Base-by-base conservation (phyloP, 305 asterid genomes). In the Solanum aculeatissimum region DNA sequence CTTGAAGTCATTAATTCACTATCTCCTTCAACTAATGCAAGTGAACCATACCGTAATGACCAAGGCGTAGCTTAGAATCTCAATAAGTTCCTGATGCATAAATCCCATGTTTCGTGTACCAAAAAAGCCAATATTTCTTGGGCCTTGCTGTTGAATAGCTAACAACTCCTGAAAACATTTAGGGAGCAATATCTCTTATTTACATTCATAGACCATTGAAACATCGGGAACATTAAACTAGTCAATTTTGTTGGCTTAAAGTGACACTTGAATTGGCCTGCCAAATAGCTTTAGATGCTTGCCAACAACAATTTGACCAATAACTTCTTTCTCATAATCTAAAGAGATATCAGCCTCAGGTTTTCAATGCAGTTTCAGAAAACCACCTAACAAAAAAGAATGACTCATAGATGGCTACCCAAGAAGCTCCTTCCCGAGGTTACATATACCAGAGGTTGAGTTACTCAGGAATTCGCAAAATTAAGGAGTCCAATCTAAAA, bases 31-130 rank as follows among this genome's bases (percentile, higher is more conserved):
- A 14, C 23, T 13, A 70, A 77, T 66, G 70, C 25, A 79, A 65
- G 75, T 66, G 87, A 79, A 82, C 43, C 62, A 85, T 92, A 97
- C 99, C 91, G 99, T 95, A 85, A 97, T 97, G 81, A 97, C 99
- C 89, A 97, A 87, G 42, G 99, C 99, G 27, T 97, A 97, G 97
- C 99, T 97, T 82, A 97, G 94, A 88, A 97, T 97, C 93, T 97
- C 98, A 82, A 97, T 95, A 62, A 97, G 98, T 87, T 97, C 98
- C 88, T 97, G 99, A 92, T 97, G 99, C 99, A 97, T 97, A 90
- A 95, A 97, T 71, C 97, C 98, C 98, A 97, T 97, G 89, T 97
- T 97, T 86, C 99, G 88, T 54, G 99, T 97, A 87, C 99, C 99
- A 63, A 97, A 97, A 88, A 97, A 97, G 29, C 99, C 99, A 86